phyloP scores from a whole-genome alignment of 2,329 filamentous ascomycete genomes.

The Bisporella sp. region DNA sequence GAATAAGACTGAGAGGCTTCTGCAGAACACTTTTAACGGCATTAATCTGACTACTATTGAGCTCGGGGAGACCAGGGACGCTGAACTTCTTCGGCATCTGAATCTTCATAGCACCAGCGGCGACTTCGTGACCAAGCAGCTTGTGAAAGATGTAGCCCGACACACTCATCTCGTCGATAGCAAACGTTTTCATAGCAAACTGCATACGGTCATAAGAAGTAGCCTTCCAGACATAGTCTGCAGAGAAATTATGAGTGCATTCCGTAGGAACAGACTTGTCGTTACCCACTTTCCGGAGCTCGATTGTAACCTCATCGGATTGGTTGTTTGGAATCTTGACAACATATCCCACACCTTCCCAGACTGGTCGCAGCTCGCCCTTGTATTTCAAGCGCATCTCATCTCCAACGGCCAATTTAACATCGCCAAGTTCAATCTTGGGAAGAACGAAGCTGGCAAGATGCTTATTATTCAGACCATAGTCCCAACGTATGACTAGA shows the following conservation, averaged over 20 bases:
- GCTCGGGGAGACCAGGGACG: conserved; percentile 85
- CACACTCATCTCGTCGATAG: conserved; percentile 95
- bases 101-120: conserved; percentile 90
- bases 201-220: conserved; percentile 99
- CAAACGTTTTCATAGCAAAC: conserved; percentile 97
- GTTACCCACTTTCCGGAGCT: conserved; percentile 87
- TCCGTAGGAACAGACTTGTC: conserved; percentile 95
- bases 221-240: conserved; percentile 99
- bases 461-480: conserved; percentile 95
- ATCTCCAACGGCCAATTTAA: conserved; percentile 95
- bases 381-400: conserved; percentile 98
- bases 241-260: conserved; percentile 95
- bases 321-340: conserved; percentile 99
- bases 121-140: conserved; percentile 89
- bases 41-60: conserved; percentile 93
- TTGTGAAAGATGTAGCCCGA: conserved; percentile 99
- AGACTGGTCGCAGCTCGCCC: conserved; percentile 82
- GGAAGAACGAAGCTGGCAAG: conserved; percentile 91
- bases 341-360: conserved; percentile 98
- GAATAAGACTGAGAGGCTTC: conserved; percentile 89
- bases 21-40: conserved; percentile 94
- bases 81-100: conserved; percentile 95
- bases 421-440: conserved; percentile 94
- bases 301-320: conserved; percentile 93
- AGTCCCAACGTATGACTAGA: conserved; percentile 89